Conservation (phyloP, 257 asterid genomes). For the Salvia miltiorrhiza region DNA sequence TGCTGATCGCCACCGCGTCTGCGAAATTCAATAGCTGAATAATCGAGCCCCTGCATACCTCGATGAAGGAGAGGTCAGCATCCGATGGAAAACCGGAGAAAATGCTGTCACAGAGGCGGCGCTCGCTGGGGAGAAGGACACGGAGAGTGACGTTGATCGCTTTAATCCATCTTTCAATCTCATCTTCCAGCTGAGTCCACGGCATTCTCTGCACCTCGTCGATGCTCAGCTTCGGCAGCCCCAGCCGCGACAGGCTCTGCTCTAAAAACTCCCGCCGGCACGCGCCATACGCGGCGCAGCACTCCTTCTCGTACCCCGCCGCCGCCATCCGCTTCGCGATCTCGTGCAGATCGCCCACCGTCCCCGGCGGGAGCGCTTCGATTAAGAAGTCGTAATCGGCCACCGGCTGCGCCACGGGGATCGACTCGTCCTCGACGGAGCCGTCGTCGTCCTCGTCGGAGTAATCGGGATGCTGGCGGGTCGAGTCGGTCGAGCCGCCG, state of each 20-base stretch:
- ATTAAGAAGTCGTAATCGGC: constrained; percentile 54
- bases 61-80: constrained; percentile 64
- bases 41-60: constrained; percentile 61
- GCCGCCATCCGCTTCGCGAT: constrained; percentile 77
- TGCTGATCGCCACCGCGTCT: constrained; percentile 70
- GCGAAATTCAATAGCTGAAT: constrained; percentile 74
- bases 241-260: constrained; percentile 70
- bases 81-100: constrained; percentile 56
- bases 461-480: constrained; percentile 24
- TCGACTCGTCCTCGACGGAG: constrained; percentile 28
- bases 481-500: constrained; percentile 22
- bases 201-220: constrained; percentile 78
- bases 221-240: constrained; percentile 61
- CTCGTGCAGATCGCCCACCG: constrained; percentile 58
- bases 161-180: constrained; percentile 79
- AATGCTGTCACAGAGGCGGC: constrained; percentile 65
- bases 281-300: constrained; percentile 56
- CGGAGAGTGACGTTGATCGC: constrained; percentile 52
- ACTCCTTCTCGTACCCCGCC: constrained; percentile 74
- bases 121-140: constrained; percentile 77
- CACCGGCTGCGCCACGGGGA: constrained; percentile 61
- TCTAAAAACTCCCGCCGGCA: constrained; percentile 66
- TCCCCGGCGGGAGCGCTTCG: constrained; percentile 63
- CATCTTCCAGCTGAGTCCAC: constrained; percentile 76
- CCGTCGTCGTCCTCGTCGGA: constrained; percentile 50